phyloP scores from a whole-genome alignment of 1,284 basidiomycete species.

The Ustilago crameri region DNA sequence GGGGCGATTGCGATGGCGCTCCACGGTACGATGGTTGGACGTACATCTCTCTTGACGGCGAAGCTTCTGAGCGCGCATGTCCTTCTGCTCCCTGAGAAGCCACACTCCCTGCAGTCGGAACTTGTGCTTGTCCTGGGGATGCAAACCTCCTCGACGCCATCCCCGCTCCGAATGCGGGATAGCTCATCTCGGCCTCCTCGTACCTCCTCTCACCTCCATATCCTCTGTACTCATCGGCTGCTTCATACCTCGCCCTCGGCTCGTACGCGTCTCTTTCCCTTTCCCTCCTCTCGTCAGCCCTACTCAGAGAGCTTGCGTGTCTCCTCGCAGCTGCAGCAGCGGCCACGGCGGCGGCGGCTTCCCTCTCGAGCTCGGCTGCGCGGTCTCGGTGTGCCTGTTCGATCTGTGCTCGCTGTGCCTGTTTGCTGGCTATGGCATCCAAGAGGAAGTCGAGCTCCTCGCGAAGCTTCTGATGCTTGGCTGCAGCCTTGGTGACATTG shows the following conservation, averaged over 20 bases:
- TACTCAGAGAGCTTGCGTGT: slow-evolving; percentile 12
- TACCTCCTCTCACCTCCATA: slow-evolving; percentile 21
- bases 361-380: slow-evolving; percentile 34
- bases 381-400: slow-evolving; percentile 31
- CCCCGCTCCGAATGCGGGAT: slow-evolving; percentile 19
- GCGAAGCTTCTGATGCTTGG: slow-evolving; percentile 47
- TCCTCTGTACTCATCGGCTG: slow-evolving; percentile 2
- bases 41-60: slow-evolving; percentile 15
- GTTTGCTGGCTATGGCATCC: slow-evolving; percentile 37
- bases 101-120: neutral
- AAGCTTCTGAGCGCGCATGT: slow-evolving; percentile 18
- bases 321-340: slow-evolving; percentile 34
- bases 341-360: slow-evolving; percentile 34
- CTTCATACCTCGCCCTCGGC: neutral
- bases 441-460: slow-evolving; percentile 51
- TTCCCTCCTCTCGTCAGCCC: neutral
- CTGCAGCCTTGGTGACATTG: slow-evolving; percentile 30
- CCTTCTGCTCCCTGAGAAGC: slow-evolving; percentile 9
- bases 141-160: slow-evolving; percentile 12
- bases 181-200: slow-evolving; percentile 14
- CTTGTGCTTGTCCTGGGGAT: slow-evolving; percentile 14
- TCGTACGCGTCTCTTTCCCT: slow-evolving; percentile 26
- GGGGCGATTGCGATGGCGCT: slow-evolving; percentile 17
- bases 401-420: slow-evolving; percentile 23
- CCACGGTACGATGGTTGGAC: slow-evolving; percentile 8